Base-by-base conservation (phyloP, 768 basidiomycete species). In the Sporobolomyces pararoseus region DNA sequence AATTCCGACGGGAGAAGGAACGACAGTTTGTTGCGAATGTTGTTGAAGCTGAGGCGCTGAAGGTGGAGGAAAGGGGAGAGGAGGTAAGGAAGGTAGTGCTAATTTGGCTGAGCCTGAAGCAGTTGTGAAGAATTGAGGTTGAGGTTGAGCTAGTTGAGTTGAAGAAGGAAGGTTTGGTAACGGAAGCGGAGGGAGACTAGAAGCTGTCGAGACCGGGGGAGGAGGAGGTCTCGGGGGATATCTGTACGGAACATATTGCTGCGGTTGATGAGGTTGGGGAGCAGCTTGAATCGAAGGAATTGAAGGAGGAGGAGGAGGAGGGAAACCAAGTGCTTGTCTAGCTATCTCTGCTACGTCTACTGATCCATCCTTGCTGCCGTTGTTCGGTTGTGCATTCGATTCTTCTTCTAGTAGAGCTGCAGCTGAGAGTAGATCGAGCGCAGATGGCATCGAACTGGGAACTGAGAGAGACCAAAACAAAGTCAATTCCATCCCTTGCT, bases 381-480 rank as follows among this genome's bases (percentile, higher is more conserved):
- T 51, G 25, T 47, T 9, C 50, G 6, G 46, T 13, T 42, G n/a
- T 4, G 46, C 35, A 25, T 46, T 27, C 7, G 55, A 25, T 32
- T 60, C 59, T 23, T 46, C 37, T 23, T 51, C 55, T n/a, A 70
- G 64, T 50, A 73, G 39, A 7, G 71, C 71, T 25, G 71, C 67
- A 3, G 68, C 63, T 35, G 59, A 58, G 39, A 73, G 64, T 32
- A 69, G 63, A 67, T 69, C 71, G 64, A 69, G 68, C 10, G 71
- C 66, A 2, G 66, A 65, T 7, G 59, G 60, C 70, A 70, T 70
- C 23, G 25, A 27, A 27, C 5, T 4, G 32, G 21, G 13, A 42
- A 17, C 10, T 9, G 39, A 42, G 39, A 17, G 39, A 42, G 39
- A 42, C 10, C 39, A 9, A 42, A 42, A 42, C 39, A 42, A 42